Percentiles rank a stretch among this genome's conserved stretches.
These are phyloP conservation scores for Hypomontagnella monticulosa DNA, from an alignment of 495 filamentous ascomycete species.

Conservation along the genomic window DNA sequence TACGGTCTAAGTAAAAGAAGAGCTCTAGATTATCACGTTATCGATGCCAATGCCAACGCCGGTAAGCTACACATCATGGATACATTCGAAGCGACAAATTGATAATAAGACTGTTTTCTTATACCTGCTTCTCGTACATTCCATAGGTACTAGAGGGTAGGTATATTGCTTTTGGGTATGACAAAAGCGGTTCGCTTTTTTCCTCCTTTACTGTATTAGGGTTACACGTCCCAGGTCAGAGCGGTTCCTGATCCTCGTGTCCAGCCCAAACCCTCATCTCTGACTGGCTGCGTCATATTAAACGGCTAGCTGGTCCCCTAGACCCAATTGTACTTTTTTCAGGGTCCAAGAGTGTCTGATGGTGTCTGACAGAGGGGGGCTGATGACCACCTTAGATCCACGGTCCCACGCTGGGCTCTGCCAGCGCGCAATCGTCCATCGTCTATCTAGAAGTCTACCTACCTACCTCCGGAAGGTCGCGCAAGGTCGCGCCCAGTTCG, in stretches of 20 bases:
- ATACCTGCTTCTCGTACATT: background rate
- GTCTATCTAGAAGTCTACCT: background rate
- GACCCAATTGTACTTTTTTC: conserved; percentile 2
- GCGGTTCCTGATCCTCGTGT: conserved; percentile 15
- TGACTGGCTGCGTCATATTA: conserved; percentile 1
- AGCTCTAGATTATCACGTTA: too few species aligned
- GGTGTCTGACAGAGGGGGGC: conserved; percentile 17
- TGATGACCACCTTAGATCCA: conserved; percentile 19
- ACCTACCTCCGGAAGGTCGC: conserved; percentile 34
- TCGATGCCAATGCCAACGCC: too few species aligned
- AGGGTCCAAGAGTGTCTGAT: conserved; percentile 20
- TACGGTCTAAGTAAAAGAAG: too few species aligned
- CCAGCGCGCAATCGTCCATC: background rate
- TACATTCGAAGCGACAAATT: too few species aligned
- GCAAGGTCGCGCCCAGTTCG: background rate
- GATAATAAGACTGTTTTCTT: background rate
- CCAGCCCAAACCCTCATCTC: conserved; percentile 9
- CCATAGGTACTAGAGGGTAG: too few species aligned
- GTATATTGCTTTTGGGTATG: too few species aligned
- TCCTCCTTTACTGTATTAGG: conserved; percentile 5
- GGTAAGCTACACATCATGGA: too few species aligned
- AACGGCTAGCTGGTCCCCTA: background rate
- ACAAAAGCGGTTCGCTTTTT: too few species aligned
- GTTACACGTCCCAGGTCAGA: background rate
- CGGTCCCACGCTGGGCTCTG: conserved; percentile 12